Percentiles rank a stretch among this genome's conserved stretches.
Evolutionary conservation across 805 yeast genomes (phyloP).

Genomic region (Metschnikowia vanudenii): DNA sequence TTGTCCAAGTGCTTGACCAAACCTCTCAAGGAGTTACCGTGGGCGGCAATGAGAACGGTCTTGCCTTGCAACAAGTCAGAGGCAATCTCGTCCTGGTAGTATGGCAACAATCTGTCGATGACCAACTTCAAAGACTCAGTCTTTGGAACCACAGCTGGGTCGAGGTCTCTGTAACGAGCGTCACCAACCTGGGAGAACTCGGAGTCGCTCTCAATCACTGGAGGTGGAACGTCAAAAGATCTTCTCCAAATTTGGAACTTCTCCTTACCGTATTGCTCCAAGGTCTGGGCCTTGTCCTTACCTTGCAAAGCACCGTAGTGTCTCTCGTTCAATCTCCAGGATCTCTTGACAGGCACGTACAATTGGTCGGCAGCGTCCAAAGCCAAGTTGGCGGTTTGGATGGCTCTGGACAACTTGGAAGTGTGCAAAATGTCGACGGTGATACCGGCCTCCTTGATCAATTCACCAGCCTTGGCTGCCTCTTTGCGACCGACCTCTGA

Average conservation of each 20-base stretch:
- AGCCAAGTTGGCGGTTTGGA: conserved; percentile 96
- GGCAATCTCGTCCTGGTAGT: conserved; percentile 92
- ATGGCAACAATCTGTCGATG: conserved; percentile 94
- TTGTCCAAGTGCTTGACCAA: conserved; percentile 93
- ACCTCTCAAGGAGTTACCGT: conserved; percentile 98
- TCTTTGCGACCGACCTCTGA: conserved; percentile 83
- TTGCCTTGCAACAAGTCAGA: conserved; percentile 80
- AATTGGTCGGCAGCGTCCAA: conserved; percentile 83
- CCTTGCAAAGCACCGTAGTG: conserved; percentile 99
- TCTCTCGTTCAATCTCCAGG: conserved; percentile 98
- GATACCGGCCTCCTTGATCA: conserved; percentile 81
- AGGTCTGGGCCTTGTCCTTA: conserved; percentile 93
- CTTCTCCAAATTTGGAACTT: conserved; percentile 97
- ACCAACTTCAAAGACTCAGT: conserved; percentile 94
- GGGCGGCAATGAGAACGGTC: conserved; percentile 92
- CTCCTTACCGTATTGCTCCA: conserved; percentile 84
- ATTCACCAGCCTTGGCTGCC: conserved; percentile 91
- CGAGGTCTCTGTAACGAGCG: conserved; percentile 78
- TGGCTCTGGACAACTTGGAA: conserved; percentile 89
- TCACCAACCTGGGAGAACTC: conserved; percentile 85
- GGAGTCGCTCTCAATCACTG: conserved; percentile 72
- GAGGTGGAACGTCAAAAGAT: conserved; percentile 95
- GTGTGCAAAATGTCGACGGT: conserved; percentile 88
- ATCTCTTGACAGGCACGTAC: conserved; percentile 88
- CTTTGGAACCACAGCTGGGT: conserved; percentile 84